Base-by-base conservation (phyloP, 495 filamentous ascomycete genomes). In the Penicillium pulvis region DNA sequence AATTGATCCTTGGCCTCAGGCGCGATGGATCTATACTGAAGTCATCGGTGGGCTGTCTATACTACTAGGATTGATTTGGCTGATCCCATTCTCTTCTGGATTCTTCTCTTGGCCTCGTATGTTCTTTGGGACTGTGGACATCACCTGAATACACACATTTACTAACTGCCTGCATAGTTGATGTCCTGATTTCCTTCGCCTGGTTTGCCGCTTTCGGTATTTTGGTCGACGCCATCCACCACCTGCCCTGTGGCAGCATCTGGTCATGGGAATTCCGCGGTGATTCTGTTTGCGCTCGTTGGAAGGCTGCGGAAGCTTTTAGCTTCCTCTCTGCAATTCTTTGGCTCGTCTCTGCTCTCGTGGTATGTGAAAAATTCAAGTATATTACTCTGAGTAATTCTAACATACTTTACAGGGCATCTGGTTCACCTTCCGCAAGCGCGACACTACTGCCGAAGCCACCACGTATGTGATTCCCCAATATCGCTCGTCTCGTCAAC, bases 161-260 rank as follows among this genome's bases (percentile, higher is more conserved):
- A 46, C 61, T 66, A 47, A 56, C 53, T 9, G 3, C 36, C 7
- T 17, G 19, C 54, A 9, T 33, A 78, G 75, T 82, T 61, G 86
- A 89, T 60, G 41, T 88, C 45, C 33, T 87, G 56, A 77, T 89
- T 48, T 82, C 79, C 23, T 65, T 86, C 20, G 74, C 77, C 51
- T 89, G 86, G 86, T 87, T 86, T 58, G 82, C 83, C 12, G 81
- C 80, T 20, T 88, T 88, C 57, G 86, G 85, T 56, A 73, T 88
- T 9, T 62, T 86, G 14, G 85, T 89, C 48, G 75, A 87, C 59
- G 81, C 80, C 19, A 69, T 83, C 51, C 56, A 72, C 30, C 62
- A 72, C 16, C 63, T 79, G 45, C 62, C 71, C 41, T 90, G 87
- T 66, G 87, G 85, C 50, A 76, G 75, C 51, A 78, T 80, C 61